Evolutionary conservation across 1,139 yeast species (phyloP), one percentile per base, ranked within the genome.

Genomic region (Yamadazyma epiphylla): DNA sequence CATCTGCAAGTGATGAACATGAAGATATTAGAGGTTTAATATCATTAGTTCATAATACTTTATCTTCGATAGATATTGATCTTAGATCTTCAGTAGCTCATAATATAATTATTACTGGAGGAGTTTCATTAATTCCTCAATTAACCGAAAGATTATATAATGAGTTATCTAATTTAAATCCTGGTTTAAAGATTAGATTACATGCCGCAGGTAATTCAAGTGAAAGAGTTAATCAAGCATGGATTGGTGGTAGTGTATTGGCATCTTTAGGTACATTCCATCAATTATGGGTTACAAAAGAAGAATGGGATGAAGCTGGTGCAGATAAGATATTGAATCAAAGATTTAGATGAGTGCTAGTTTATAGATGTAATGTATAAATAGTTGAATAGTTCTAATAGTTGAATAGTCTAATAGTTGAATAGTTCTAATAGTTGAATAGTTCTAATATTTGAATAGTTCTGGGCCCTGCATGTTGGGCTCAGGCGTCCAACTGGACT

Each of bases 181-280:
- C 97, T 1, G 96, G 96, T n/a, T 69, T 89, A 44, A 91, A 91
- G 56, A 80, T 91, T 31, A 70, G 97, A 49, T 73, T 91, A 27
- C 86, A 88, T 47, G 86, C 96, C 1, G 80, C 86, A 4, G 97
- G 98, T 22, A 86, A 85, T 52, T 60, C 84, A 2, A 71, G 73
- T 29, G 98, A 91, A 57, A 74, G 97, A 48, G 77, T 79, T 42
- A 85, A 77, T 52, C 88, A 94, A 41, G 72, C 94, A 5, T 91
- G 98, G 97, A 76, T 91, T 33, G 99, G 99, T 25, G 97, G 96
- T 5, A 81, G 94, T 43, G 94, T 91, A 24, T 66, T 91, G 36
- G 82, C 96, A 4, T 83, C 95, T 33, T 69, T 91, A 48, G 98
- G 98, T 16, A 88, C 96, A 2, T 91, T 91, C 68, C 98, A 91